Evolutionary conservation across 352 stramenopile species (phyloP).

Genomic region (Globisporangium recalcitrans): DNA sequence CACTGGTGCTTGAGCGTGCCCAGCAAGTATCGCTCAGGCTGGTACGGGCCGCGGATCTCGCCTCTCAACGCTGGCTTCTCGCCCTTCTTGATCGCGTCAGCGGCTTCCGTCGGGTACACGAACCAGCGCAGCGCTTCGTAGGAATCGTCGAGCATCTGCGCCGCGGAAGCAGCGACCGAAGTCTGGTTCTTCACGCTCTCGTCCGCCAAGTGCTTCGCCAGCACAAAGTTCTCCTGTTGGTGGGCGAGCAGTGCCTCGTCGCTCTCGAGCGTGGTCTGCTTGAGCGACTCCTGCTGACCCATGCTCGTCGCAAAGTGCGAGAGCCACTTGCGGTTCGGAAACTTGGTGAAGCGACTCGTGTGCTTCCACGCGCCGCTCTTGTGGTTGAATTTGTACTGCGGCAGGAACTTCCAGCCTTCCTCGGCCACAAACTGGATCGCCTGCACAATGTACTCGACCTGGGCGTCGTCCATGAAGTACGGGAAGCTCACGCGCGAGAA

Average conservation of each 20-base stretch:
- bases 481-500: constrained; percentile 93
- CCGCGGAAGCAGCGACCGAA: neutral
- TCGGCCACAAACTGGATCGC: constrained; percentile 92
- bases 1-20: neutral
- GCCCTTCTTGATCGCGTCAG: constrained; percentile 82
- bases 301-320: neutral
- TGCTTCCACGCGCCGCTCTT: constrained; percentile 93
- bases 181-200: constrained; percentile 15
- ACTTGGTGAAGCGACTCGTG: constrained; percentile 44
- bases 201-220: constrained; percentile 28
- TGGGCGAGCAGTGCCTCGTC: constrained; percentile 22
- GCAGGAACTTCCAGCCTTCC: constrained; percentile 91
- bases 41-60: constrained; percentile 40
- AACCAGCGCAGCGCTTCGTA: constrained; percentile 72
- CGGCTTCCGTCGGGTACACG: constrained; percentile 68
- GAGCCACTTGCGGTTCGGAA: neutral
- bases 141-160: constrained; percentile 36
- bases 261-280: neutral
- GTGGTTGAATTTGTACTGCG: constrained; percentile 85
- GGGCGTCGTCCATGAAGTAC: constrained; percentile 71
- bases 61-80: constrained; percentile 47
- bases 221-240: constrained; percentile 33
- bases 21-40: constrained; percentile 26
- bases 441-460: constrained; percentile 92
- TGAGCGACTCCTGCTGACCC: neutral